Evolutionary conservation across 2,329 filamentous ascomycete species (phyloP), one percentile per base, ranked within the genome.

Genomic region (Aspergillus neoniger): DNA sequence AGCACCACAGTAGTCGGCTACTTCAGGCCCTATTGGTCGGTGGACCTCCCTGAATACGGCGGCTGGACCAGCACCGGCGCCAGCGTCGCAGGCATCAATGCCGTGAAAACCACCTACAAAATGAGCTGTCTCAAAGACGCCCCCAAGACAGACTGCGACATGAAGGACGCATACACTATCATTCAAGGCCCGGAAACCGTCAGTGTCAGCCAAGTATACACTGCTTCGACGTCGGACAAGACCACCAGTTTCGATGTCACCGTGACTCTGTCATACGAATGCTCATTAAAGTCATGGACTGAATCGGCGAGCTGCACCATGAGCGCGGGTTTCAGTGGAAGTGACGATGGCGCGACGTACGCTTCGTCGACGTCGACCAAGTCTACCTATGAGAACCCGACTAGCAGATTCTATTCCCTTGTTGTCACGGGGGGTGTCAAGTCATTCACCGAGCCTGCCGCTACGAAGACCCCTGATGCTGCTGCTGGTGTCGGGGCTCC

Each of bases 121-220:
- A 60, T 71, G 5, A 55, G 57, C 53, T 71, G 69, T 54, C 17
- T 61, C 1, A 62, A 65, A 17, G 61, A 57, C 43, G 69, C 69
- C 6, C 65, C 68, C 23, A 70, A 70, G 19, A 60, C 65, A 1
- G 61, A 64, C 32, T 71, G 69, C 60, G 21, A 71, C 36, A 61
- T 62, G 48, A 49, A 61, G 3, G 38, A 52, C 5, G 62, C 69
- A 6, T 67, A 62, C 62, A 71, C 69, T 0, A 61, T 71, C 32
- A 62, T 71, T 32, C 69, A 71, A n/a, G 69, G 67, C 1, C 53
- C 65, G 1, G 57, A 59, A 8, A 70, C 69, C 3, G 60, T 63
- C 19, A 71, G 67, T 36, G 2, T 67, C 10, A 62, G 59, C 5
- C 65, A 54, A 4, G 51, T 59, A 17, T 71, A 71, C 41, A 69